Conservation (phyloP, 2,329 filamentous ascomycete genomes). For the Sporothrix euskadiensis region DNA sequence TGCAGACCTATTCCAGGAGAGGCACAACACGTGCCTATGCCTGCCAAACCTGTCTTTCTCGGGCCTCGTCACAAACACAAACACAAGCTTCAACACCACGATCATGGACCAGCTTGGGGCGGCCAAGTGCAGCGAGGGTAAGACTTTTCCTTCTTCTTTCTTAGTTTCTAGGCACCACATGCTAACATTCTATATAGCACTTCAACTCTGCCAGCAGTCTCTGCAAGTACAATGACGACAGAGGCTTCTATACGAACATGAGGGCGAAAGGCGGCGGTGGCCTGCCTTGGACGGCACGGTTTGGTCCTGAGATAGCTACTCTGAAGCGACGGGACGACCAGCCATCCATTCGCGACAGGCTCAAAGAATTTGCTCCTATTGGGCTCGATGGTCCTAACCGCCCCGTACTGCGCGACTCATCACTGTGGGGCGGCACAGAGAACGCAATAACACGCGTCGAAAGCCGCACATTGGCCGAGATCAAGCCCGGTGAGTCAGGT, state of each 20-base stretch:
- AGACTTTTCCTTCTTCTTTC: not conserved
- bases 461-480: slow-evolving; percentile 37
- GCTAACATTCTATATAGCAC: not conserved
- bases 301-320: not conserved
- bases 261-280: not conserved
- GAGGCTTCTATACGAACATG: not conserved
- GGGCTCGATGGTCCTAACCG: not conserved
- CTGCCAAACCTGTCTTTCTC: not conserved
- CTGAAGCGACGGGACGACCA: not conserved
- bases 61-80: not conserved
- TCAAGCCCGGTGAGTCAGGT: slow-evolving; percentile 23
- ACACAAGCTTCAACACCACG: not conserved
- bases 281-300: not conserved
- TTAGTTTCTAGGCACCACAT: too few species aligned
- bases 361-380: slow-evolving; percentile 40
- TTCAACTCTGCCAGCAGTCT: not conserved
- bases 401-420: slow-evolving; percentile 34
- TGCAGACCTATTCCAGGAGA: slow-evolving; percentile 22
- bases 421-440: slow-evolving; percentile 35
- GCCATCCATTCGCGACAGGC: slow-evolving; percentile 43
- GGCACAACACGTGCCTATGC: slow-evolving; percentile 17
- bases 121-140: not conserved
- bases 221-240: not conserved
- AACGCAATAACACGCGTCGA: slow-evolving; percentile 44
- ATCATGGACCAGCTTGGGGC: not conserved